Conservation (phyloP, 2,329 filamentous ascomycete species). For the Metarhizium guizhouense region DNA sequence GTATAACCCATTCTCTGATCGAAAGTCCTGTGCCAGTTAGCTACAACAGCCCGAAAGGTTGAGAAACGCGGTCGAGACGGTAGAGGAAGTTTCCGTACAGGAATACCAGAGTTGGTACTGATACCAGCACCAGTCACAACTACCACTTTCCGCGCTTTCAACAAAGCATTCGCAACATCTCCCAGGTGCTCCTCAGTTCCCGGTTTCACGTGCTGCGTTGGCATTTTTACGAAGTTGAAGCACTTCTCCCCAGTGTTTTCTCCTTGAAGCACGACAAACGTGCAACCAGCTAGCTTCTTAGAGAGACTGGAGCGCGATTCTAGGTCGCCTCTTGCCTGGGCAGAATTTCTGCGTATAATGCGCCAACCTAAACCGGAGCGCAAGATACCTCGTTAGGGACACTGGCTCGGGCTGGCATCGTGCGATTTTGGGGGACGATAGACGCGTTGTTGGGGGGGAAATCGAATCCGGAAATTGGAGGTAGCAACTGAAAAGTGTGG, state of each 20-base stretch:
- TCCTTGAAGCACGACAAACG: not conserved
- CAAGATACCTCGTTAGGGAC: not conserved
- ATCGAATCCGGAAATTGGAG: not conserved
- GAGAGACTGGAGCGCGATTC: not conserved
- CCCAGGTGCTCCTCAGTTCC: conserved; percentile 47
- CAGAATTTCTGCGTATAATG: not conserved
- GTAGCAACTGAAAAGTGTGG: not conserved
- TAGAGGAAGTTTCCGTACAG: conserved; percentile 33
- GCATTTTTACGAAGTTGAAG: conserved; percentile 34
- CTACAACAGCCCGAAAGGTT: not conserved
- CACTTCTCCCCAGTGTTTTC: not conserved
- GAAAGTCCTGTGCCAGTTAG: conserved; percentile 49
- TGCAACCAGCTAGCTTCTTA: not conserved
- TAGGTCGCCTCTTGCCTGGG: not conserved
- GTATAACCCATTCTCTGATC: conserved; percentile 64
- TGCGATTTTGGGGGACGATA: not conserved
- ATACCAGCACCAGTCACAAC: conserved; percentile 66
- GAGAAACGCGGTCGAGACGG: not conserved
- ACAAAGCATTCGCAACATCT: conserved; percentile 53
- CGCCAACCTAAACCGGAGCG: not conserved
- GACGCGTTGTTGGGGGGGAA: not conserved
- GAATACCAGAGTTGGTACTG: conserved; percentile 68
- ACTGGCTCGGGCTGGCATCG: not conserved
- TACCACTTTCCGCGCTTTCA: conserved; percentile 59
- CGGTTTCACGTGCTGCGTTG: conserved; percentile 46